phyloP scores from a whole-genome alignment of 441 rosid genomes.

The Oxalis stricta region DNA sequence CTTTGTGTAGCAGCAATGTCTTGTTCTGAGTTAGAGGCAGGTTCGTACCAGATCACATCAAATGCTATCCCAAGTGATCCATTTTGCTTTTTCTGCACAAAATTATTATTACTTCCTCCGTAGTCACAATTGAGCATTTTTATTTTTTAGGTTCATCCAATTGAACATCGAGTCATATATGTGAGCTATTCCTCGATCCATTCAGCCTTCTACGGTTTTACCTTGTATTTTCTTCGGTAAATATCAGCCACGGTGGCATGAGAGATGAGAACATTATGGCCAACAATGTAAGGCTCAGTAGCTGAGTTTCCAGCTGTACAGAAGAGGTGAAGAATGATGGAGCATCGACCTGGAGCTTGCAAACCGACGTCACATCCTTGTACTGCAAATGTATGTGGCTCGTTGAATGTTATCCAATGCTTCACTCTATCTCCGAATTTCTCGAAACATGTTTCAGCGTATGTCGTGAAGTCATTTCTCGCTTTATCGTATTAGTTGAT shows the following conservation, averaged over 20 bases:
- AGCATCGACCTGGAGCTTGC: slow-evolving; percentile 71
- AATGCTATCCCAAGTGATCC: slow-evolving; percentile 66
- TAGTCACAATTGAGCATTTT: no score
- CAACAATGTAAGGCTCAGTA: slow-evolving; percentile 46
- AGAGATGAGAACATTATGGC: slow-evolving; percentile 53
- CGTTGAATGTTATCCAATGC: slow-evolving; percentile 64
- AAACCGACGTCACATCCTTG: slow-evolving; percentile 62
- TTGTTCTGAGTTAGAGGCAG: slow-evolving; percentile 46
- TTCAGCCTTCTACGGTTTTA: slow-evolving; percentile 4
- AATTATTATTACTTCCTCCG: no score
- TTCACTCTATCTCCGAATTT: slow-evolving; percentile 62
- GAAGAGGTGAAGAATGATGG: slow-evolving; percentile 47
- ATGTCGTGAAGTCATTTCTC: slow-evolving; percentile 44
- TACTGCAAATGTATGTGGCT: slow-evolving; percentile 47
- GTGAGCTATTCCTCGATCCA: no score
- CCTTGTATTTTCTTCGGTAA: slow-evolving; percentile 57
- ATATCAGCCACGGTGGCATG: slow-evolving; percentile 56
- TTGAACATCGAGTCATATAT: no score
- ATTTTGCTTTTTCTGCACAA: slow-evolving; percentile 56
- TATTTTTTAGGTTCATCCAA: no score
- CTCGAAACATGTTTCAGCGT: slow-evolving; percentile 44
- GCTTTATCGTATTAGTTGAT: background rate
- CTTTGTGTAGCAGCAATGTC: slow-evolving; percentile 70
- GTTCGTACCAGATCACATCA: slow-evolving; percentile 81
- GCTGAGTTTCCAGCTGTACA: slow-evolving; percentile 50